Conservation (phyloP, 2,329 filamentous ascomycete species). For the Trichophyton verrucosum region DNA sequence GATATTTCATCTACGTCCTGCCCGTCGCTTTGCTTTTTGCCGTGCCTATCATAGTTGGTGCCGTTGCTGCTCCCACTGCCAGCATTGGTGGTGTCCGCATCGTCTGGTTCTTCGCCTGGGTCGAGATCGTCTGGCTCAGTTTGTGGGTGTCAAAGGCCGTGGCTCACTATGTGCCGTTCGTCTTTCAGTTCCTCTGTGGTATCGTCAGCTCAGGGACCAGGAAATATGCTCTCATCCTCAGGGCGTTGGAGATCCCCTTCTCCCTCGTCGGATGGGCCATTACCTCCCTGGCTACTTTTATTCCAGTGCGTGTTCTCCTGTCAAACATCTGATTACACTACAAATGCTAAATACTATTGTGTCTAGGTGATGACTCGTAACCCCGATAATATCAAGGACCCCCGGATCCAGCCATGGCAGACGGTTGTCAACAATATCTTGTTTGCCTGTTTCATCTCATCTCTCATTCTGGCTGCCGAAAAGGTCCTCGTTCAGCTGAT, state of each 20-base stretch:
- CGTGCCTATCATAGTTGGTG: conserved; percentile 52
- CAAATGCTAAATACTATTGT: conserved; percentile 6
- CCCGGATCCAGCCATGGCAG: conserved; percentile 36
- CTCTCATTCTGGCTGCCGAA: conserved; percentile 46
- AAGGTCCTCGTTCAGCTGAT: conserved; percentile 52
- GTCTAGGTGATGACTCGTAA: conserved; percentile 33
- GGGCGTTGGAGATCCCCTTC: conserved; percentile 47
- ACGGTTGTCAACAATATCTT: conserved; percentile 46
- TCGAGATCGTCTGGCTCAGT: conserved; percentile 52
- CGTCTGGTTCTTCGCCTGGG: conserved; percentile 52
- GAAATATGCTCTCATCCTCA: conserved; percentile 50
- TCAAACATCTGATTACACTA: no score
- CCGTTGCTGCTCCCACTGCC: conserved; percentile 36
- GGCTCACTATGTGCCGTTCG: conserved; percentile 44
- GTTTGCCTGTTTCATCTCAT: conserved; percentile 44
- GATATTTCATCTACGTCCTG: conserved; percentile 51
- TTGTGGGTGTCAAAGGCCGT: conserved; percentile 51
- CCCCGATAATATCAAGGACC: conserved; percentile 22
- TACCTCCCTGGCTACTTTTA: conserved; percentile 47
- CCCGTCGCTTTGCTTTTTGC: conserved; percentile 47
- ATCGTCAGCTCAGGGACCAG: conserved; percentile 53
- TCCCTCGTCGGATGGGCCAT: conserved; percentile 50
- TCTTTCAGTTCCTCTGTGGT: conserved; percentile 50
- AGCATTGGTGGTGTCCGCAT: conserved; percentile 45
- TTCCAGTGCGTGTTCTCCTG: conserved; percentile 33